Evolutionary conservation across 2,329 filamentous ascomycete genomes (phyloP).

Genomic region (Alternaria solani): DNA sequence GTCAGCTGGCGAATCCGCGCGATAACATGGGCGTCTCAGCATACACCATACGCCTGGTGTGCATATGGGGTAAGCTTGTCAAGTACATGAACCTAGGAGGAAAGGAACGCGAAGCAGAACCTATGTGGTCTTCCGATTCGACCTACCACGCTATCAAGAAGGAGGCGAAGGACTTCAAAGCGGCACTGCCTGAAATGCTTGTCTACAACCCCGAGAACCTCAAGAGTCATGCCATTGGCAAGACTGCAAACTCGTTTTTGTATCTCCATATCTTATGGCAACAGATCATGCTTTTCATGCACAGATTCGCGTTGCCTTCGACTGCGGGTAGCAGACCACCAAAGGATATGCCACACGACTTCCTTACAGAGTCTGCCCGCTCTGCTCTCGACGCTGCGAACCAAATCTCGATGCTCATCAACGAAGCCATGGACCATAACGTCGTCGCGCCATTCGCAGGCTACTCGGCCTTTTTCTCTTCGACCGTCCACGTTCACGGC

Average conservation of each 20-base stretch:
- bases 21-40: slow-evolving; percentile 95
- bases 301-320: slow-evolving; percentile 80
- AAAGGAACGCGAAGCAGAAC: slow-evolving; percentile 76
- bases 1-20: slow-evolving; percentile 69
- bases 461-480: slow-evolving; percentile 92
- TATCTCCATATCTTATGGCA: slow-evolving; percentile 91
- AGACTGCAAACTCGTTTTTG: slow-evolving; percentile 88
- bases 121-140: slow-evolving; percentile 85
- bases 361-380: slow-evolving; percentile 76
- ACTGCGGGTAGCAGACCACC: slow-evolving; percentile 70
- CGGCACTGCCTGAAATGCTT: slow-evolving; percentile 74
- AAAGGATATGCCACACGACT: slow-evolving; percentile 77
- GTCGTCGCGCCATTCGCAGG: slow-evolving; percentile 92
- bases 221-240: slow-evolving; percentile 81
- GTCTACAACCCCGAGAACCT: slow-evolving; percentile 83
- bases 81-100: slow-evolving; percentile 91
- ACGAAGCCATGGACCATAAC: slow-evolving; percentile 79
- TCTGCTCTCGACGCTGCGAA: slow-evolving; percentile 85
- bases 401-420: slow-evolving; percentile 82
- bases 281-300: slow-evolving; percentile 89
- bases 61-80: slow-evolving; percentile 89
- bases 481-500: slow-evolving; percentile 91
- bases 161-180: slow-evolving; percentile 74
- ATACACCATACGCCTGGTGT: slow-evolving; percentile 84
- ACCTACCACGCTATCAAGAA: slow-evolving; percentile 74